phyloP scores from a whole-genome alignment of 2,329 filamentous ascomycete genomes.

The Phaeosphaeria sp. region DNA sequence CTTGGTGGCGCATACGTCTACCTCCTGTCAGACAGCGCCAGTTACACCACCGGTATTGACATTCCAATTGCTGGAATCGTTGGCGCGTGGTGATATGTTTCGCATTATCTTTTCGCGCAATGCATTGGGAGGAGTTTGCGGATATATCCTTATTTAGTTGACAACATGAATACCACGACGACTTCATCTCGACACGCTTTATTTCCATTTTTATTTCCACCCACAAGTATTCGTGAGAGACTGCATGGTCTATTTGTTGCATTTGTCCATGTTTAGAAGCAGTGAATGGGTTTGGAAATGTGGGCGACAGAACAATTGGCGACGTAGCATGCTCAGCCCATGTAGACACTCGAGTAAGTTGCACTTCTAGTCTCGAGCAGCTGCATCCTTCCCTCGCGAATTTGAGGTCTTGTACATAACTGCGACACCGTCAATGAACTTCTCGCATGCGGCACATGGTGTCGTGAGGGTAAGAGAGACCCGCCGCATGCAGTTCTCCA shows the following conservation, averaged over 20 bases:
- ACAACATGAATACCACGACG: constrained; percentile 8
- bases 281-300: background rate
- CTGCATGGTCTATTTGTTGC: background rate
- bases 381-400: too few species aligned
- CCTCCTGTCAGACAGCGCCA: constrained; percentile 55
- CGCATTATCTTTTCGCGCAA: background rate
- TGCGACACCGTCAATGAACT: background rate
- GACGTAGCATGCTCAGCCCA: too few species aligned
- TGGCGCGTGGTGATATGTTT: constrained; percentile 47
- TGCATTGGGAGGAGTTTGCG: constrained; percentile 33
- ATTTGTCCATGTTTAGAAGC: background rate
- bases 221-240: too few species aligned
- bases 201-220: background rate
- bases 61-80: constrained; percentile 58
- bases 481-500: background rate
- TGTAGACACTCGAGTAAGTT: background rate
- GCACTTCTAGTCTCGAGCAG: background rate
- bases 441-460: background rate
- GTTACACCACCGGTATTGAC: constrained; percentile 59
- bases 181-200: background rate
- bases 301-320: too few species aligned
- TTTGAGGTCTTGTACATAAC: background rate
- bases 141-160: background rate
- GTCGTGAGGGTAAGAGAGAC: background rate
- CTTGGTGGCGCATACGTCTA: constrained; percentile 60